These are phyloP conservation scores for Allantophomopsis cytisporea DNA, from an alignment of 2,329 filamentous ascomycete species.

Conservation along the genomic window DNA sequence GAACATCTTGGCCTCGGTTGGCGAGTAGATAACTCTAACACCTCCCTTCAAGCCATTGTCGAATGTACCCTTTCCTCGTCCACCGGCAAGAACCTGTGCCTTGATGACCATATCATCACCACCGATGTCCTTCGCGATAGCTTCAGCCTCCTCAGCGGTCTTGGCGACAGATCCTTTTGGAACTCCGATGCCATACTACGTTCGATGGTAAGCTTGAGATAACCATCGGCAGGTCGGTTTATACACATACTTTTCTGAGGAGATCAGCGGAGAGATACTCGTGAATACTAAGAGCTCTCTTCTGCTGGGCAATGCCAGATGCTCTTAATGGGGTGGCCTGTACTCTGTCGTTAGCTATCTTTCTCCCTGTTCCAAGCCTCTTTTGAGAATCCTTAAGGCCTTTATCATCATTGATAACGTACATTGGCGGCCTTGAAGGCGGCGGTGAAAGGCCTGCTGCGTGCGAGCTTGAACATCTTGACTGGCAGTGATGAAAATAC, in stretches of 20 bases:
- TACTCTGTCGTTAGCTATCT: conserved; percentile 18
- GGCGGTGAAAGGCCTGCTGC: conserved; percentile 68
- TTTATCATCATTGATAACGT: conserved; percentile 10
- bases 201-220: conserved; percentile 9
- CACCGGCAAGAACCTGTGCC: conserved; percentile 95
- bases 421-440: conserved; percentile 70
- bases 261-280: conserved; percentile 95
- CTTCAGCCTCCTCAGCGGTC: conserved; percentile 76
- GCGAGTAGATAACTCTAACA: conserved; percentile 97
- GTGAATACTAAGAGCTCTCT: conserved; percentile 91
- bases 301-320: conserved; percentile 56
- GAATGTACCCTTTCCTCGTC: conserved; percentile 94
- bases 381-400: too few relatives aligned
- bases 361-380: conserved; percentile 2
- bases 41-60: conserved; percentile 98
- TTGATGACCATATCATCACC: conserved; percentile 98
- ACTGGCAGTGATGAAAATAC: conserved; percentile 12
- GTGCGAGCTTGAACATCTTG: conserved; percentile 79
- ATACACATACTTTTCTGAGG: conserved; percentile 48
- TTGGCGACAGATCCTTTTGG: conserved; percentile 82
- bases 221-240: conserved; percentile 3
- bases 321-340: conserved; percentile 36
- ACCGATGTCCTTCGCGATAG: conserved; percentile 80
- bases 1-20: conserved; percentile 92
- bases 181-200: conserved; percentile 88